These are phyloP conservation scores for Alliaria petiolata DNA, from an alignment of 345 rosid genomes.

Conservation along the genomic window DNA sequence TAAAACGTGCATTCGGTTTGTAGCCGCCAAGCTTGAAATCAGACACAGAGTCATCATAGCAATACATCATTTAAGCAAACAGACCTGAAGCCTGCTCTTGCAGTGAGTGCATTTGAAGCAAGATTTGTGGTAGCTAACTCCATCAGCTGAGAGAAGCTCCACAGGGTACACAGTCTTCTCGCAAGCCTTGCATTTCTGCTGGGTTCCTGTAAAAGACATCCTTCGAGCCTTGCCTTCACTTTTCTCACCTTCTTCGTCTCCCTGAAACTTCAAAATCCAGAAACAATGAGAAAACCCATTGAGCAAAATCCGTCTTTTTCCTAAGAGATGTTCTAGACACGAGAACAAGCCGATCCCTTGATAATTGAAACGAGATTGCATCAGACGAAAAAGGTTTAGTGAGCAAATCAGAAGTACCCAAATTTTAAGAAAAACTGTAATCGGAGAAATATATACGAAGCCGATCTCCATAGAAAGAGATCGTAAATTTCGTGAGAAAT, in stretches of 20 bases:
- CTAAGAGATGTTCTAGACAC: no score
- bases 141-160: constrained; percentile 76
- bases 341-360: neutral
- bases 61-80: neutral
- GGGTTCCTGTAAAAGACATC: constrained; percentile 61
- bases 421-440: neutral
- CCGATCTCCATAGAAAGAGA: neutral
- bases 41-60: neutral
- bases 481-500: neutral
- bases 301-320: neutral
- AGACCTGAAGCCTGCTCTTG: constrained; percentile 71
- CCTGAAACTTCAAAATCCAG: neutral
- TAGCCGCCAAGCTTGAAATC: neutral
- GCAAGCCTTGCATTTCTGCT: constrained; percentile 78
- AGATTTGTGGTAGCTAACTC: constrained; percentile 69
- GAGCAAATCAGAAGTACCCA: neutral
- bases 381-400: neutral
- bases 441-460: neutral
- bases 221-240: neutral
- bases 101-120: constrained; percentile 93
- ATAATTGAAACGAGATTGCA: neutral
- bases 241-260: no score
- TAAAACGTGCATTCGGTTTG: neutral
- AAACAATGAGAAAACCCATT: neutral
- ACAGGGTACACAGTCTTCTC: constrained; percentile 69